A percentile compares a stretch with the other conserved stretches of the same genome.
Conservation (phyloP, 139 green algal genomes). For the Zygnema cylindricum region DNA sequence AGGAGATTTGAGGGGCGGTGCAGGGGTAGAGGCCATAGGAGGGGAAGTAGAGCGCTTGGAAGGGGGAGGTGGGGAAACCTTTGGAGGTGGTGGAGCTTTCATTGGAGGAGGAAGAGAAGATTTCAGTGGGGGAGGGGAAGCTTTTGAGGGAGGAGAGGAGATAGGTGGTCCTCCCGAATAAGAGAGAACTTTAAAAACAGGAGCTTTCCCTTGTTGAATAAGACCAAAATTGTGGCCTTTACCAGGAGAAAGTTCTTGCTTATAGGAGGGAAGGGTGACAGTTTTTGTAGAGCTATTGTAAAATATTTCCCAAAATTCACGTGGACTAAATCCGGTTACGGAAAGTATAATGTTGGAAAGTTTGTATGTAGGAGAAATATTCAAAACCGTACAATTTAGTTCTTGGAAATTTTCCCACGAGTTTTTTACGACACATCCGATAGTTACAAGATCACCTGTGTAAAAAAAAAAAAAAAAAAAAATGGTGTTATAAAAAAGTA, state of each 20-base stretch:
- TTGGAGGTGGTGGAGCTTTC: neutral
- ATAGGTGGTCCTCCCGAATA: neutral
- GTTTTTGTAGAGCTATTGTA: too few species aligned
- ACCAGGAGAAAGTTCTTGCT: neutral
- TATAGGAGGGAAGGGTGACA: slow-evolving; percentile 12
- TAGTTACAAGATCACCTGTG: too few species aligned
- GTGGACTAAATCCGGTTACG: neutral
- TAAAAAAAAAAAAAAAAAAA: too few species aligned
- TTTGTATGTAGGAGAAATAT: neutral
- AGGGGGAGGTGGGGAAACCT: neutral
- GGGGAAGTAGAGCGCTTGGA: neutral
- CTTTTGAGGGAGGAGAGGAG: neutral
- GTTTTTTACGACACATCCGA: neutral
- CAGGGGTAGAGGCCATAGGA: neutral
- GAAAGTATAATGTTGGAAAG: neutral
- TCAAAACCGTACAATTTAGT: neutral
- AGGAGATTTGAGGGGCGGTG: neutral
- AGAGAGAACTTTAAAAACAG: neutral
- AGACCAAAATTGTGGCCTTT: slow-evolving; percentile 9
- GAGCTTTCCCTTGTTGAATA: slow-evolving; percentile 15
- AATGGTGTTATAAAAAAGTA: too few species aligned
- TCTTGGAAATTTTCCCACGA: neutral
- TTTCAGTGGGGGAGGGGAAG: neutral
- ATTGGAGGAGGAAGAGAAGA: neutral
- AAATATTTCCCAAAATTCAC: neutral